These are phyloP conservation scores for Rhizophagus prolifer DNA, from an alignment of 192 early-diverging fungal species.

Conservation along the genomic window DNA sequence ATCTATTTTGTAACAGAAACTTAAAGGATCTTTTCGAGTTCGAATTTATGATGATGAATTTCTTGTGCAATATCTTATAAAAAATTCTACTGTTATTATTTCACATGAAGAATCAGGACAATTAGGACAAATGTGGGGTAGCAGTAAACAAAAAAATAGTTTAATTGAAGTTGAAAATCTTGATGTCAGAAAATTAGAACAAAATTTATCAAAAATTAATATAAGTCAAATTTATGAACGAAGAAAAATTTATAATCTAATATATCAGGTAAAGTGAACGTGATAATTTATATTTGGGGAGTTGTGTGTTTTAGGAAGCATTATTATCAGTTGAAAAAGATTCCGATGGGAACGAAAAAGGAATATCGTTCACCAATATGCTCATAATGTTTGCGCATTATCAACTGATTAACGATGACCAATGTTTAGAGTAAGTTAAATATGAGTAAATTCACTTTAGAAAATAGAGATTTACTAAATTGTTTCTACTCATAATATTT, in stretches of 20 bases:
- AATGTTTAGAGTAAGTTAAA: slow-evolving; percentile 46
- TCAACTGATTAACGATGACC: slow-evolving; percentile 57
- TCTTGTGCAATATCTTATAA: slow-evolving; percentile 38
- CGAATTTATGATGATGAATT: slow-evolving; percentile 50
- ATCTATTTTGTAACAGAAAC: slow-evolving; percentile 36
- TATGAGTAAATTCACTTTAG: background rate
- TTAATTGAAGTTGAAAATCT: background rate
- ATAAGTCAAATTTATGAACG: slow-evolving; percentile 31
- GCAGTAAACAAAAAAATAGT: background rate
- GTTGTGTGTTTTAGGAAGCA: slow-evolving; percentile 17
- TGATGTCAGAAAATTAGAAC: slow-evolving; percentile 31
- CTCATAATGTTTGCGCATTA: slow-evolving; percentile 54
- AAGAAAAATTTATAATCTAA: slow-evolving; percentile 34
- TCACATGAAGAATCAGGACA: background rate
- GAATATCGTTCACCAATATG: slow-evolving; percentile 54
- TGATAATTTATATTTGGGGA: background rate
- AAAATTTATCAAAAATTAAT: slow-evolving; percentile 33
- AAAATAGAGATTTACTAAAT: slow-evolving; percentile 2
- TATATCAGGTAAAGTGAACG: slow-evolving; percentile 37
- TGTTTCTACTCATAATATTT: background rate
- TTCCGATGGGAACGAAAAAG: slow-evolving; percentile 25
- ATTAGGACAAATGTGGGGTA: slow-evolving; percentile 18
- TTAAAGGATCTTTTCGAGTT: slow-evolving; percentile 52
- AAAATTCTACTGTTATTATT: slow-evolving; percentile 16
- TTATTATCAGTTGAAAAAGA: slow-evolving; percentile 22